Percentiles rank a stretch among this genome's conserved stretches.
These are phyloP conservation scores for Lepiota brunneoincarnata DNA, from an alignment of 768 basidiomycete genomes.

Conservation along the genomic window DNA sequence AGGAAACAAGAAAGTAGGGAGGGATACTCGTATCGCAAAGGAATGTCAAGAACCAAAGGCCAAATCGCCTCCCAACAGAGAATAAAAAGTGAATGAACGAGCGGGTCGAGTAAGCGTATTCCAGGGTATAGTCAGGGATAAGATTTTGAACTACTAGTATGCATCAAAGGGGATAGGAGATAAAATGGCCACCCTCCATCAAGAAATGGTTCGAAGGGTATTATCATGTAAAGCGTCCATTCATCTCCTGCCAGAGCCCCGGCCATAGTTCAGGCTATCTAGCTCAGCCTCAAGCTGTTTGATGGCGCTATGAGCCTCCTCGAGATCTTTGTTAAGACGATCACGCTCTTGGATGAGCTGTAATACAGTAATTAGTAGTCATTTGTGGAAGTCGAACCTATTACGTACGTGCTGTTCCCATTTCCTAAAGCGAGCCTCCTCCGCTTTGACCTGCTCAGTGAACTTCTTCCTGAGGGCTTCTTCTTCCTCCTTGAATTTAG, in stretches of 20 bases:
- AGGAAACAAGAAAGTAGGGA: background rate
- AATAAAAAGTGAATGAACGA: background rate
- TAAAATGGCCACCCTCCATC: background rate
- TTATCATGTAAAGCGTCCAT: slow-evolving; percentile 6
- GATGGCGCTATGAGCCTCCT: slow-evolving; percentile 87
- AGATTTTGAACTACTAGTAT: slow-evolving; percentile 14
- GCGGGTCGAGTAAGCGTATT: background rate
- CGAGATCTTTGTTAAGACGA: slow-evolving; percentile 98
- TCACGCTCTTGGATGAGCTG: slow-evolving; percentile 98
- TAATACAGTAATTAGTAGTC: slow-evolving; percentile 15
- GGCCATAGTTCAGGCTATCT: slow-evolving; percentile 83
- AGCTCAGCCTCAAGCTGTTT: slow-evolving; percentile 89
- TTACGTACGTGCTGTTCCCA: slow-evolving; percentile 95
- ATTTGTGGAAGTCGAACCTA: background rate
- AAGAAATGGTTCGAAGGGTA: slow-evolving; percentile 2
- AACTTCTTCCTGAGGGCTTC: slow-evolving; percentile 95
- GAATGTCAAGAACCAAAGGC: background rate
- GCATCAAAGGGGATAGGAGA: background rate
- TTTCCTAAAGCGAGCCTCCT: slow-evolving; percentile 96
- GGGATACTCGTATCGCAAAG: background rate
- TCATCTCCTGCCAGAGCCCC: slow-evolving; percentile 68
- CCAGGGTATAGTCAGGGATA: slow-evolving; percentile 8
- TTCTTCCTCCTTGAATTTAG: slow-evolving; percentile 99
- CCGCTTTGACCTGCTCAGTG: slow-evolving; percentile 99
- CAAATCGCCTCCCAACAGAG: background rate